These are phyloP conservation scores for Stereocaulon alpinum DNA, from an alignment of 495 filamentous ascomycete species.

Conservation along the genomic window DNA sequence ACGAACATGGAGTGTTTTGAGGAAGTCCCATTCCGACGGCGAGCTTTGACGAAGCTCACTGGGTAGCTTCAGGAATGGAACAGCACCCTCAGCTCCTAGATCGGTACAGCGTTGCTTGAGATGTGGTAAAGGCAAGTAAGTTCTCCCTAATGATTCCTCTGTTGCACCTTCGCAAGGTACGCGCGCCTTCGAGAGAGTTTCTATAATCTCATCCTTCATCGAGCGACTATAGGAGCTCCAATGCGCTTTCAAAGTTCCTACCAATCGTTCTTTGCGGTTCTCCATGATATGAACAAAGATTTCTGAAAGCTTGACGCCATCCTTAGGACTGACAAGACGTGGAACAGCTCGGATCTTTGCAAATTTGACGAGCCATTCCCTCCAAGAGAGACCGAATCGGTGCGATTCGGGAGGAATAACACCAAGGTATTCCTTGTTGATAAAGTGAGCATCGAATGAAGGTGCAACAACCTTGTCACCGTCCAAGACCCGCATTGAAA, in stretches of 20 bases:
- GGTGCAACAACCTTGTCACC: not conserved
- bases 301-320: not conserved
- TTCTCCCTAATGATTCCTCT: not conserved
- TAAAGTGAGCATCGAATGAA: not conserved
- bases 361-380: not conserved
- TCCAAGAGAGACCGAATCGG: not conserved
- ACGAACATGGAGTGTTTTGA: not conserved
- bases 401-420: not conserved
- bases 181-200: not conserved
- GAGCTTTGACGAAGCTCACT: not conserved
- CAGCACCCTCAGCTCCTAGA: not conserved
- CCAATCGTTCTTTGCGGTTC: not conserved
- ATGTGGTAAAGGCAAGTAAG: not conserved
- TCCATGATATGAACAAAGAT: not conserved
- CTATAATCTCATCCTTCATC: not conserved
- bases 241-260: constrained; percentile 2
- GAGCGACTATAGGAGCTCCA: not conserved
- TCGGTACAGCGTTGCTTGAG: not conserved
- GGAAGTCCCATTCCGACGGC: not conserved
- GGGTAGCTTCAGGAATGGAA: constrained; percentile 2
- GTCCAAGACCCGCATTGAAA: not conserved
- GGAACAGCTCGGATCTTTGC: not conserved
- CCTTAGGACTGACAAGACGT: not conserved
- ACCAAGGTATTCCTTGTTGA: not conserved
- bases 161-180: not conserved